These are phyloP conservation scores for Picea engelmannii DNA, from an alignment of 83 land plant species.

Conservation along the genomic window DNA sequence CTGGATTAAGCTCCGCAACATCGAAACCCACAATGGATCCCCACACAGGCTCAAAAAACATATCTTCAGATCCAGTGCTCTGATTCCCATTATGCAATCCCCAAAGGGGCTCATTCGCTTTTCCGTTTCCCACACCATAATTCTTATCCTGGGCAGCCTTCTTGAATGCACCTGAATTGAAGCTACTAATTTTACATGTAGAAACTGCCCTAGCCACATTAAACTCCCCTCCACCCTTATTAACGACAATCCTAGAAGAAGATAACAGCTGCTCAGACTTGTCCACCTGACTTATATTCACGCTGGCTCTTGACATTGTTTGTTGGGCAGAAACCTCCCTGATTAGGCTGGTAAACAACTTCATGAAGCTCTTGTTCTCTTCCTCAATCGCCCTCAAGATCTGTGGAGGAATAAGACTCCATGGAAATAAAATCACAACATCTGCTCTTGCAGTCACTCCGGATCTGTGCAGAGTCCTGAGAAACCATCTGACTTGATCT, in stretches of 20 bases:
- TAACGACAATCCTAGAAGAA: conserved; percentile 3
- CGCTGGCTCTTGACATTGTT: conserved; percentile 13
- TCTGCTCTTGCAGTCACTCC: conserved; percentile 52
- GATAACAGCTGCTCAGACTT: neutral
- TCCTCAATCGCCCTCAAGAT: conserved; percentile 31
- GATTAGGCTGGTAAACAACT: conserved; percentile 14
- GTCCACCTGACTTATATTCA: neutral
- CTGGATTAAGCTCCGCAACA: conserved; percentile 59
- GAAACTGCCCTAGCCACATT: conserved; percentile 3
- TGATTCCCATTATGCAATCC: conserved; percentile 16
- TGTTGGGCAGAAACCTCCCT: conserved; percentile 8
- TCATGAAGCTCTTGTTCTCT: conserved; percentile 45
- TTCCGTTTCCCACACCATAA: conserved; percentile 4
- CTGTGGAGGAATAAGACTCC: conserved; percentile 13
- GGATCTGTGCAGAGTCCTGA: conserved; percentile 49
- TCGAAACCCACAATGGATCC: conserved; percentile 74
- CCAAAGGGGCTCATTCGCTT: conserved; percentile 8
- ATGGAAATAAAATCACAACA: conserved; percentile 48
- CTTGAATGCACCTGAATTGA: conserved; percentile 12
- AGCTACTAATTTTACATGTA: conserved; percentile 8
- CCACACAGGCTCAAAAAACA: conserved; percentile 23
- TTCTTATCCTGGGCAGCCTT: neutral
- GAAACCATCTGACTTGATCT: conserved; percentile 44
- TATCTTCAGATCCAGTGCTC: conserved; percentile 2
- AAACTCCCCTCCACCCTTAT: conserved; percentile 16